Evolutionary conservation across 2,329 filamentous ascomycete species (phyloP).

Genomic region (Penicillium glabrum): DNA sequence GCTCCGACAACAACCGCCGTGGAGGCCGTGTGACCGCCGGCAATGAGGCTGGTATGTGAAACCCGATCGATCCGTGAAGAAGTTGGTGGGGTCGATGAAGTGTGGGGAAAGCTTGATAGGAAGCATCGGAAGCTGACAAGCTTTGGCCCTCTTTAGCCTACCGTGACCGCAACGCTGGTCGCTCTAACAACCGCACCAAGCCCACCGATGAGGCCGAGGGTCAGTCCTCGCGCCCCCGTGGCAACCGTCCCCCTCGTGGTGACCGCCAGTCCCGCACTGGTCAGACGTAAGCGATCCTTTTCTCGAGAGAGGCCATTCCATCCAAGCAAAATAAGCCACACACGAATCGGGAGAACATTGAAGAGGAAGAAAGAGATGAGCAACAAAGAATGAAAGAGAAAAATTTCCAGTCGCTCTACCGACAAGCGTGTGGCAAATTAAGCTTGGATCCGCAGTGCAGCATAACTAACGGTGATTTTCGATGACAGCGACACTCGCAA

Average conservation of each 20-base stretch:
- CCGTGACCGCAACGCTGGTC: conserved; percentile 82
- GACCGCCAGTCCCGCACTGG: conserved; percentile 65
- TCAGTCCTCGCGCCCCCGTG: conserved; percentile 45
- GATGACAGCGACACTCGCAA: conserved; percentile 43
- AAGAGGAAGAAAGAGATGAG: neutral
- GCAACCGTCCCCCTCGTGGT: conserved; percentile 44
- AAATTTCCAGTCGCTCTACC: neutral
- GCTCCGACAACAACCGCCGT: conserved; percentile 43
- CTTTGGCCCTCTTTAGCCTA: conserved; percentile 61
- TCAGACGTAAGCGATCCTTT: conserved; percentile 52
- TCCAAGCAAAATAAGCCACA: neutral
- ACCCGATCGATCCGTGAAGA: neutral
- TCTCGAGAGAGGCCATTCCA: neutral
- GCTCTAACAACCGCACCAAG: conserved; percentile 78
- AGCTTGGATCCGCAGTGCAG: neutral
- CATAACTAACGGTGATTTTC: conserved; percentile 21
- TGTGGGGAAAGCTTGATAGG: conserved; percentile 3
- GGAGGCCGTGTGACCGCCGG: conserved; percentile 59
- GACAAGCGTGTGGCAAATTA: neutral
- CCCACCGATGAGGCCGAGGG: conserved; percentile 66
- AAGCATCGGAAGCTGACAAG: conserved; percentile 5
- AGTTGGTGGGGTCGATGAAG: neutral
- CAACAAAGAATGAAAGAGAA: neutral
- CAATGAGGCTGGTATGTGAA: conserved; percentile 80
- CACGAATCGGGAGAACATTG: neutral